phyloP scores from a whole-genome alignment of 106 monocot genomes.

The Amphibolis antarctica region DNA sequence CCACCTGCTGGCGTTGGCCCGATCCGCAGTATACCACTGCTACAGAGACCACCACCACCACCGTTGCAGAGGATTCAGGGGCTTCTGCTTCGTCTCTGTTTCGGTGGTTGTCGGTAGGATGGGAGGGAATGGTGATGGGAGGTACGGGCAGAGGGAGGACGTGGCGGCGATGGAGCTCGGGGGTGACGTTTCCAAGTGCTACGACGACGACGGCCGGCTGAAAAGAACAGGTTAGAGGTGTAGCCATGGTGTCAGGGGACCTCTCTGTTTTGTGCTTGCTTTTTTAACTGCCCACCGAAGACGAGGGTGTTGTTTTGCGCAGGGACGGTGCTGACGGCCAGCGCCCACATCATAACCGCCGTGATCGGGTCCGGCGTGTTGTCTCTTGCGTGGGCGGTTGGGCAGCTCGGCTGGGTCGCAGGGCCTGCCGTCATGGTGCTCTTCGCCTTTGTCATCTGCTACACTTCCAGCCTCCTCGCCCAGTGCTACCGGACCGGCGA shows the following conservation, averaged over 20 bases:
- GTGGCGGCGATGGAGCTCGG: neutral
- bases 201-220: constrained; percentile 48
- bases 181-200: constrained; percentile 18
- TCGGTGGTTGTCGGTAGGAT: neutral
- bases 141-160: neutral
- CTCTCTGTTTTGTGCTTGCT: too few species aligned
- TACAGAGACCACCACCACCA: too few species aligned
- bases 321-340: constrained; percentile 58
- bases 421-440: constrained; percentile 61
- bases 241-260: too few species aligned
- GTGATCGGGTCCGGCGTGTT: constrained; percentile 21
- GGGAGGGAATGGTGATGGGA: too few species aligned
- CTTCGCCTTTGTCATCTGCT: constrained; percentile 54
- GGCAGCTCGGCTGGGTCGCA: constrained; percentile 68
- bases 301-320: too few species aligned
- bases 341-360: constrained; percentile 59
- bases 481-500: constrained; percentile 59
- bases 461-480: constrained; percentile 58
- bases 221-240: constrained; percentile 29
- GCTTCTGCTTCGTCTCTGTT: too few species aligned
- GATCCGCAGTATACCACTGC: too few species aligned
- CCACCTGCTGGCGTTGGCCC: too few species aligned
- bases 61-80: too few species aligned
- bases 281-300: too few species aligned
- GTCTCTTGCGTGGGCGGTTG: constrained; percentile 49